Evolutionary conservation across 306 rosid species (phyloP).

Genomic region (Fragaria nilgerrensis): DNA sequence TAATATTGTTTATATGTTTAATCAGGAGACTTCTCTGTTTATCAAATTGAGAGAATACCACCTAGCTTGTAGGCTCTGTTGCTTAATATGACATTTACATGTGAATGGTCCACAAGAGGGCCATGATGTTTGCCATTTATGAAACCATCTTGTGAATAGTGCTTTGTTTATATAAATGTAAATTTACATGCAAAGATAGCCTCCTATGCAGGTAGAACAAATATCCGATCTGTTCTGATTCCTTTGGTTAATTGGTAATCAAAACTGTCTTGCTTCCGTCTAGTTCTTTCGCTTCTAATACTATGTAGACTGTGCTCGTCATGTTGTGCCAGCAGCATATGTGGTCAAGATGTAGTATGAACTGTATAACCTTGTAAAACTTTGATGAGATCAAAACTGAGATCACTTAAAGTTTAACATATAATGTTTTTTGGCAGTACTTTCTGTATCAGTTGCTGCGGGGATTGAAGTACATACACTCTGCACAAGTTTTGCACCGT

Average conservation of each 20-base stretch:
- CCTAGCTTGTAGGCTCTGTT: not conserved
- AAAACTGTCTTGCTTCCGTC: not conserved
- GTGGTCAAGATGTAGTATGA: not conserved
- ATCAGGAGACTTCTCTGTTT: not conserved
- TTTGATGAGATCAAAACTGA: slow-evolving; percentile 2
- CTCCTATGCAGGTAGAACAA: not conserved
- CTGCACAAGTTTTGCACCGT: slow-evolving; percentile 73
- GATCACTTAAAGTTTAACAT: not conserved
- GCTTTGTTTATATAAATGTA: not conserved
- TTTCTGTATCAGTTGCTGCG: slow-evolving; percentile 60
- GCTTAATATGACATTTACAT: not conserved
- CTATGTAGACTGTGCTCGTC: not conserved
- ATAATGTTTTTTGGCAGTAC: slow-evolving; percentile 42
- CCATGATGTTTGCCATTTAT: not conserved
- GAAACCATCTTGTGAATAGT: not conserved
- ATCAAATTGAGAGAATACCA: not conserved
- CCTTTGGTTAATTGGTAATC: not conserved
- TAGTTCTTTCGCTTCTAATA: not conserved
- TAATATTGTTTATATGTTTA: not conserved
- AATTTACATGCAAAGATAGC: not conserved
- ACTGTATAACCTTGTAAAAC: not conserved
- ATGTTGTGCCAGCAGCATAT: not conserved
- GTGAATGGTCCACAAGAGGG: not conserved
- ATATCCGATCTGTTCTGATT: not conserved
- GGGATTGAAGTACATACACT: slow-evolving; percentile 70